phyloP scores from a whole-genome alignment of 2,329 filamentous ascomycete species.

The Aureobasidium zeae region DNA sequence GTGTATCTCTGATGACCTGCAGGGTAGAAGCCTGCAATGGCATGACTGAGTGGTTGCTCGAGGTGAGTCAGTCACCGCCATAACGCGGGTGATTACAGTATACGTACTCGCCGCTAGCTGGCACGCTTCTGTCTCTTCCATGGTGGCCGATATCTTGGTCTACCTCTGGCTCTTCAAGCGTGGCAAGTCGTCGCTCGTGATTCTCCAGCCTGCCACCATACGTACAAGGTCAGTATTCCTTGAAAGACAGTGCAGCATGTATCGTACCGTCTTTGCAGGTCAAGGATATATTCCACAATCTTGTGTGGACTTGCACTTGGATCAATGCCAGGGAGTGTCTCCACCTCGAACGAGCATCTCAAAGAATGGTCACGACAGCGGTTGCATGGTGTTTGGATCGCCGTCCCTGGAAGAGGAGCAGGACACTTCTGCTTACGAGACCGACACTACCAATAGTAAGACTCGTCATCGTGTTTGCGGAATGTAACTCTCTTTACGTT shows the following conservation, averaged over 20 bases:
- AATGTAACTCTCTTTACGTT: neutral
- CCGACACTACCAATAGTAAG: conserved; percentile 19
- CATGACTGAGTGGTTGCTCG: neutral
- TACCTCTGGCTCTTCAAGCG: no score
- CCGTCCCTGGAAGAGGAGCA: neutral
- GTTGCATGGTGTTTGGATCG: neutral
- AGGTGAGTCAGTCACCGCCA: neutral
- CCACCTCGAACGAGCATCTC: neutral
- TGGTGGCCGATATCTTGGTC: no score
- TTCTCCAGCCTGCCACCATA: no score
- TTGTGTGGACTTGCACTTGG: neutral
- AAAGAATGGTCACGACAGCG: neutral
- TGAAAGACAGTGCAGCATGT: neutral
- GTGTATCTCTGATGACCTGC: neutral
- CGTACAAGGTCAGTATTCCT: neutral
- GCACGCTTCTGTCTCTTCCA: no score
- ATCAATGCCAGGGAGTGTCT: neutral
- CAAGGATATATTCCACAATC: neutral
- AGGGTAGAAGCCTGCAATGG: no score
- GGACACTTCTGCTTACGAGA: neutral
- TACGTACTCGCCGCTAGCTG: no score
- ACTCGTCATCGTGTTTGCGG: neutral
- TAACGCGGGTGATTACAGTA: no score
- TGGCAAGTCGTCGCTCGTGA: no score
- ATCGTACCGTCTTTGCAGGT: neutral